Evolutionary conservation across 768 basidiomycete genomes (phyloP).

Genomic region (Clitopilus hobsonii): DNA sequence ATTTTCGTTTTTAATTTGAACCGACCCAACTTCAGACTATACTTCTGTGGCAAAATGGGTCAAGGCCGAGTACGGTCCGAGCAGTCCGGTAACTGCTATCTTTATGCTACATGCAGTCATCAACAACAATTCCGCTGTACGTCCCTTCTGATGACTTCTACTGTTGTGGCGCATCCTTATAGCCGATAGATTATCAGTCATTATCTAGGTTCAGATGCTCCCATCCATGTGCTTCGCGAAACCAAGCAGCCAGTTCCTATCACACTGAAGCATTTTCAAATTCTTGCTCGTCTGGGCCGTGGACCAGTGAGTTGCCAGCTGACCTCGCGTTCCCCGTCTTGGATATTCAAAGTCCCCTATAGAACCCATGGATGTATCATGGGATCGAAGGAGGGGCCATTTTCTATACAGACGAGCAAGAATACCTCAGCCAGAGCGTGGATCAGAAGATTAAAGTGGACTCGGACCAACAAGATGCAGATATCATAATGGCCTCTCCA

Average conservation of each 20-base stretch:
- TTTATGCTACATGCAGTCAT: conserved; percentile 73
- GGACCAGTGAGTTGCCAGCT: conserved; percentile 42
- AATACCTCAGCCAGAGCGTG: conserved; percentile 45
- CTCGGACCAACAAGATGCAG: conserved; percentile 35
- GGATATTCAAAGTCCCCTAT: conserved; percentile 1
- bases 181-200: conserved; percentile 41
- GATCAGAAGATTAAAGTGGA: conserved; percentile 16
- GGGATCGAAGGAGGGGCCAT: conserved; percentile 63
- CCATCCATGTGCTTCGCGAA: conserved; percentile 15
- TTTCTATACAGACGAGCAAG: conserved; percentile 67
- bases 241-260: conserved; percentile 60
- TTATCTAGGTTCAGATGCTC: conserved; percentile 30
- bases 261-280: conserved; percentile 71
- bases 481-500: conserved; percentile 1
- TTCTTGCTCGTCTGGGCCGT: conserved; percentile 65
- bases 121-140: conserved; percentile 51
- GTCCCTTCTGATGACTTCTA: conserved; percentile 7
- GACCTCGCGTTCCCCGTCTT: not conserved
- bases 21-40: conserved; percentile 34
- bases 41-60: conserved; percentile 58
- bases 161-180: not conserved
- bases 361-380: conserved; percentile 53
- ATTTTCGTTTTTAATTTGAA: not conserved
- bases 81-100: conserved; percentile 54
- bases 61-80: conserved; percentile 49